phyloP scores from a whole-genome alignment of 441 rosid genomes.

The Aleurites moluccanus region DNA sequence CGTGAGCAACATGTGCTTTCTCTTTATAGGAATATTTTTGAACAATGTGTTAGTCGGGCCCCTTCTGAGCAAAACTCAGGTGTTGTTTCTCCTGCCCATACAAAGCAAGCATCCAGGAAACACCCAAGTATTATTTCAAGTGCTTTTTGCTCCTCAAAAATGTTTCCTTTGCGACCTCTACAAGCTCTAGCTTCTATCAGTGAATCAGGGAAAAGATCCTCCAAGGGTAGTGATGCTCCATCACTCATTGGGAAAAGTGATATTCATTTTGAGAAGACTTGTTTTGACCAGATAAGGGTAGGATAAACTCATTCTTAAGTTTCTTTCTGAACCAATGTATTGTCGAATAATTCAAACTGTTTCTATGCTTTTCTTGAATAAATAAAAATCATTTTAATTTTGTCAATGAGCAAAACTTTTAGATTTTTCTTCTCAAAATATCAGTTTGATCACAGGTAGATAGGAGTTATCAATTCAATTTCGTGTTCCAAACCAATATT shows the following conservation, averaged over 20 bases:
- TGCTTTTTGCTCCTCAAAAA: conserved; percentile 79
- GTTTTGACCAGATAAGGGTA: conserved; percentile 48
- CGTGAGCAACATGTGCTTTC: conserved; percentile 81
- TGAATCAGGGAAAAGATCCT: conserved; percentile 43
- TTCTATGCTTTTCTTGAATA: neutral
- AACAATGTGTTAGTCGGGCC: conserved; percentile 50
- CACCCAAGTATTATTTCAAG: conserved; percentile 82
- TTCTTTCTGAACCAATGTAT: neutral
- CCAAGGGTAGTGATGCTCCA: conserved; percentile 39
- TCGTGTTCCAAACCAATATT: neutral
- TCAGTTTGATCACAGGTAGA: neutral
- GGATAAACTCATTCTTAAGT: neutral
- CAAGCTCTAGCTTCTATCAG: conserved; percentile 48
- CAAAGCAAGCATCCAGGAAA: conserved; percentile 55
- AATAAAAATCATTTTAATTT: neutral
- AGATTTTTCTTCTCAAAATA: neutral
- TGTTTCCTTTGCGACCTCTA: conserved; percentile 55
- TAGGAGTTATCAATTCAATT: neutral
- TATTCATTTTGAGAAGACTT: conserved; percentile 38
- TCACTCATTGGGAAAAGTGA: conserved; percentile 33
- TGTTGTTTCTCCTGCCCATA: conserved; percentile 68
- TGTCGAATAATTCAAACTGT: neutral
- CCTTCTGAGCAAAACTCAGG: conserved; percentile 62
- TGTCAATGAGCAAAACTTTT: neutral
- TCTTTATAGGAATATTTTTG: conserved; percentile 71